phyloP scores from a whole-genome alignment of 106 monocot species.

The Posidonia australis region DNA sequence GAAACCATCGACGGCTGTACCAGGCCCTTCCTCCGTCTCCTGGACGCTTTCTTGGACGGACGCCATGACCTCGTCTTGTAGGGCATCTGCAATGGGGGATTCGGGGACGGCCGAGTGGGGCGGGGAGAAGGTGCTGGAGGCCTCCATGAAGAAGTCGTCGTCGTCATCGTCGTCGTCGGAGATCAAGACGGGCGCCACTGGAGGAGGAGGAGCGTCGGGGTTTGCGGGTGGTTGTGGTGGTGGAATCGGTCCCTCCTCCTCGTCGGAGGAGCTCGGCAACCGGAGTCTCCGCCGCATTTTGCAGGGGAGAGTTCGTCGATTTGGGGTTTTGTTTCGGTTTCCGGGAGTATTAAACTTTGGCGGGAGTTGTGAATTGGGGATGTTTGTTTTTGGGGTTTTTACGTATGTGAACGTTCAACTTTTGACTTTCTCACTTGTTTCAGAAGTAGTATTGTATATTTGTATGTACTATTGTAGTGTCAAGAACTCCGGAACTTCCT shows the following conservation, averaged over 20 bases:
- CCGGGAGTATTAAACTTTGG: neutral
- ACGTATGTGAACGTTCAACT: too few relatives aligned
- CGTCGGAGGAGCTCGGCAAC: conserved; percentile 45
- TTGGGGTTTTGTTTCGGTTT: conserved; percentile 1
- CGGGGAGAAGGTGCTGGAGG: conserved; percentile 36
- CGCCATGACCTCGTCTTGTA: too few relatives aligned
- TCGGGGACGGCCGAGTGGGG: conserved; percentile 15
- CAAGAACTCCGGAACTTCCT: too few relatives aligned
- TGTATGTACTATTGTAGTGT: too few relatives aligned
- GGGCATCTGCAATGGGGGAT: too few relatives aligned
- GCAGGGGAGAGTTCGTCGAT: neutral
- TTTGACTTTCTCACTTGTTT: too few relatives aligned
- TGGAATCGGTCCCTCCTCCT: conserved; percentile 24
- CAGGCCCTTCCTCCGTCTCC: neutral
- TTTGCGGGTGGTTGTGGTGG: conserved; percentile 1
- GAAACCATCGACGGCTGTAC: conserved; percentile 24
- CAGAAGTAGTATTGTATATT: too few relatives aligned
- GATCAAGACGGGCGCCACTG: conserved; percentile 32
- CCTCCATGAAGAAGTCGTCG: conserved; percentile 38
- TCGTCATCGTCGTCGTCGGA: conserved; percentile 55
- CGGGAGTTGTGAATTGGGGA: conserved; percentile 1
- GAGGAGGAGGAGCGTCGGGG: conserved; percentile 15
- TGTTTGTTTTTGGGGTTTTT: too few relatives aligned
- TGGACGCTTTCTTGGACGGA: too few relatives aligned
- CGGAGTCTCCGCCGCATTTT: conserved; percentile 45